Percentiles rank a stretch among this genome's conserved stretches.
phyloP scores from a whole-genome alignment of 148 eudicot species.

The Fallopia convolvulus region DNA sequence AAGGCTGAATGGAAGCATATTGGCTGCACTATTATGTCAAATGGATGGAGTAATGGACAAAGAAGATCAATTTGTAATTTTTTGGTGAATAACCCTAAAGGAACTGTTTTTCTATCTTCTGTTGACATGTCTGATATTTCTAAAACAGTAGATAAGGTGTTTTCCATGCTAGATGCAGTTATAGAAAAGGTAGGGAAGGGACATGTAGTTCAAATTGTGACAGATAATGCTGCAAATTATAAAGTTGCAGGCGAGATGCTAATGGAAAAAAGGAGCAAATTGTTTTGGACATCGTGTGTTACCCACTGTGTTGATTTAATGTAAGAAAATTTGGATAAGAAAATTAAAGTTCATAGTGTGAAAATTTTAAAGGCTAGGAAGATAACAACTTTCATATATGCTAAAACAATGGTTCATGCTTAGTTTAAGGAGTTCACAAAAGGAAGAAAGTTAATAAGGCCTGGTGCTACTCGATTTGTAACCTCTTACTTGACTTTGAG shows the following conservation, averaged over 20 bases:
- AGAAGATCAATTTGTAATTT: too few species aligned
- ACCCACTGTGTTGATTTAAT: conserved; percentile 14
- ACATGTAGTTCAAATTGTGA: too few species aligned
- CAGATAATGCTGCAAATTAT: too few species aligned
- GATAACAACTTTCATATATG: conserved; percentile 11
- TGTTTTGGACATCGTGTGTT: conserved; percentile 14
- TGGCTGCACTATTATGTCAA: conserved; percentile 5
- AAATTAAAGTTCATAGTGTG: too few species aligned
- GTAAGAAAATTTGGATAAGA: too few species aligned
- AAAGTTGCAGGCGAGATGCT: conserved; percentile 12
- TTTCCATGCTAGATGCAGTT: conserved; percentile 12
- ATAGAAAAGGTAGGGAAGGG: conserved; percentile 7
- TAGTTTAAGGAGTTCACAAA: conserved; percentile 16
- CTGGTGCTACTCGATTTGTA: neutral
- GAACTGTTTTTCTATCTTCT: conserved; percentile 12
- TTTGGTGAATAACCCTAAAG: conserved; percentile 15
- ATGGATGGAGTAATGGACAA: conserved; percentile 1
- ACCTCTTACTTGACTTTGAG: conserved; percentile 9
- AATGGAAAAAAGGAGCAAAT: conserved; percentile 7
- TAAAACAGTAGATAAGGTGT: conserved; percentile 11
- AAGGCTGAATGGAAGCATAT: conserved; percentile 1
- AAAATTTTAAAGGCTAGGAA: conserved; percentile 11
- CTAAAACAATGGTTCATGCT: conserved; percentile 3
- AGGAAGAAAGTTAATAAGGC: conserved; percentile 10
- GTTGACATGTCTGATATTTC: conserved; percentile 11